These are phyloP conservation scores for Phaeosphaeriaceae sp. DNA, from an alignment of 2,329 filamentous ascomycete genomes.

Conservation along the genomic window DNA sequence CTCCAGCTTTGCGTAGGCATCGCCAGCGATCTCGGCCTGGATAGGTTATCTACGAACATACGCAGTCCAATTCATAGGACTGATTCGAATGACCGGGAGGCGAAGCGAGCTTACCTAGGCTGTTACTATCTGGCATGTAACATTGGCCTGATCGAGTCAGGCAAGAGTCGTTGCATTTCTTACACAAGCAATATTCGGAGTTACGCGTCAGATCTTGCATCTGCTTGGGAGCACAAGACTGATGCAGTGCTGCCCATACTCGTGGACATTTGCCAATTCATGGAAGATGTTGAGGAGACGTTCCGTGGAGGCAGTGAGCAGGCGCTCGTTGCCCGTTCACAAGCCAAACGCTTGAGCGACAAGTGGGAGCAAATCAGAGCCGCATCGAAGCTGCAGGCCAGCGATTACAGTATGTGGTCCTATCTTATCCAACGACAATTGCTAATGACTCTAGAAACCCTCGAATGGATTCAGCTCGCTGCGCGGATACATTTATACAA, in stretches of 20 bases:
- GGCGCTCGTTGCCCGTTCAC: conserved; percentile 38
- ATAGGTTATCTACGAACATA: conserved; percentile 27
- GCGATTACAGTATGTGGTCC: conserved; percentile 36
- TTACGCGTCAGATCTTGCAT: conserved; percentile 42
- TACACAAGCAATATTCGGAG: conserved; percentile 36
- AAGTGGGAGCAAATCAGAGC: conserved; percentile 42
- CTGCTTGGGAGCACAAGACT: conserved; percentile 37
- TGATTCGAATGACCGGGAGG: conserved; percentile 34
- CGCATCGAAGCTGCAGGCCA: conserved; percentile 36
- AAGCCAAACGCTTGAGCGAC: conserved; percentile 42
- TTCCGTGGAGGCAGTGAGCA: conserved; percentile 36
- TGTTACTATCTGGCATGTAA: conserved; percentile 44
- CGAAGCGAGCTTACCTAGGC: conserved; percentile 44
- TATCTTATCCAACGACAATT: neutral
- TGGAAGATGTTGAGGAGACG: conserved; percentile 46
- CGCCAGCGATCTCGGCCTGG: conserved; percentile 39
- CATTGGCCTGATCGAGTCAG: conserved; percentile 32
- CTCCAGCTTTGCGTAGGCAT: conserved; percentile 44
- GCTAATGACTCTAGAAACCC: conserved; percentile 32
- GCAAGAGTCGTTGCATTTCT: conserved; percentile 30
- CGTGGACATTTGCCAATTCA: conserved; percentile 42
- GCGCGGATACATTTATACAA: conserved; percentile 39
- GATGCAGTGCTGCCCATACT: conserved; percentile 39
- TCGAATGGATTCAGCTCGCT: conserved; percentile 42
- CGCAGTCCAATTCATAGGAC: conserved; percentile 29